These are phyloP conservation scores for Magnolia changhungtana DNA, from an alignment of 164 flowering plant genomes.

Conservation along the genomic window DNA sequence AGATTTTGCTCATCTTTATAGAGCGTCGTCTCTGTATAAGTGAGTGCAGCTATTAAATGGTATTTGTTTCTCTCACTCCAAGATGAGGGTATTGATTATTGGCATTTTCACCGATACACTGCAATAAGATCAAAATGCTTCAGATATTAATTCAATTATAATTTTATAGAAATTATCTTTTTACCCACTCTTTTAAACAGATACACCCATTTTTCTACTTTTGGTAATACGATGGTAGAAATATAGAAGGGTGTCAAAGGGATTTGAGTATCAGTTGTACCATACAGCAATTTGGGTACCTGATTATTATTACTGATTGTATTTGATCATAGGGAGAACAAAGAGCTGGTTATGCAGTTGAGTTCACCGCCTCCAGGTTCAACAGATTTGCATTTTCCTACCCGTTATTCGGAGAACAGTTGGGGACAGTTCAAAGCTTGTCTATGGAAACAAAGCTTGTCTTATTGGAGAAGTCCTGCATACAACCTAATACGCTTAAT, in stretches of 20 bases:
- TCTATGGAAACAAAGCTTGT: conserved; percentile 62
- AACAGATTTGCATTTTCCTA: conserved; percentile 42
- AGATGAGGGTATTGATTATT: not conserved
- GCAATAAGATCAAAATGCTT: too few relatives aligned
- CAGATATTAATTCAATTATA: too few relatives aligned
- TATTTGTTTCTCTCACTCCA: not conserved
- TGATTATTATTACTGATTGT: not conserved
- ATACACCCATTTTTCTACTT: too few relatives aligned
- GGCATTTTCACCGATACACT: too few relatives aligned
- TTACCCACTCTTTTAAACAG: too few relatives aligned
- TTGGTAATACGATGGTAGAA: too few relatives aligned
- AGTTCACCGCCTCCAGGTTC: conserved; percentile 41
- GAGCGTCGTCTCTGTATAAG: conserved; percentile 43
- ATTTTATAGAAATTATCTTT: too few relatives aligned
- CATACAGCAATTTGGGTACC: too few relatives aligned
- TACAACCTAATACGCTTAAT: conserved; percentile 43
- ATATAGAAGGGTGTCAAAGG: too few relatives aligned
- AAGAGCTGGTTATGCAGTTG: conserved; percentile 31
- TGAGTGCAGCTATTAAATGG: conserved; percentile 29
- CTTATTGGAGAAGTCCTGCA: conserved; percentile 69
- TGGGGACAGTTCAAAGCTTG: conserved; percentile 68
- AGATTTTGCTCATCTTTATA: conserved; percentile 60
- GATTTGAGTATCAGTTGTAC: too few relatives aligned
- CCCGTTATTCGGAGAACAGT: conserved; percentile 41
- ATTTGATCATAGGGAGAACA: conserved; percentile 32